Evolutionary conservation across 2,329 filamentous ascomycete genomes (phyloP), one percentile per base, ranked within the genome.

Genomic region (Fusarium annulatum): DNA sequence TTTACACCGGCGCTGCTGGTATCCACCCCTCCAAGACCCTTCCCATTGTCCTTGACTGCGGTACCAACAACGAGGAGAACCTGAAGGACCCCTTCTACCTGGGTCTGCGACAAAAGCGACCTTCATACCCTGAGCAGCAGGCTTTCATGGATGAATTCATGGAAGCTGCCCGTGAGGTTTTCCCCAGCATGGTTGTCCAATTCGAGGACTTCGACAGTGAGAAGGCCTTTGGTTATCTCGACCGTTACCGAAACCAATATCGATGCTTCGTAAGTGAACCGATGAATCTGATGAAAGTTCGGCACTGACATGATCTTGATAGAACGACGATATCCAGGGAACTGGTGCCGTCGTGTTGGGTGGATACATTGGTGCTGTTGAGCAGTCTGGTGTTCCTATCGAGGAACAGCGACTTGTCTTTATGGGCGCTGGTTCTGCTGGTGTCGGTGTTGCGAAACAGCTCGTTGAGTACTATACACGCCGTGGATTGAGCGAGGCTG

Each of bases 101-200:
- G 81, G 96, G 96, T 78, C 93, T 95, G 78, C 91, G 95, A 79
- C 90, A 93, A 77, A 93, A 93, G 84, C 96, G 97, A 80, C 89
- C 96, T 61, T 88, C 92, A 12, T 85, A 92, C 26, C 88, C 92
- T 60, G 92, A 96, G 78, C 94, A 97, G 85, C 91, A 92, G 81
- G 94, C 94, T 74, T 98, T 98, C 84, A 90, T 98, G 86, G 96
- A 98, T 81, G 96, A 98, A 87, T 92, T 99, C 86, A 98, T 99
- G 96, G 89, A 90, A 79, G 96, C 96, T 64, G 89, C 94, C 69
- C 93, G 92, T 64, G 94, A 97, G 38, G 88, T 91, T 36, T 91
- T 85, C 82, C 89, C 88, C 34, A 84, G 88, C 19, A 92, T 88
- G 90, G 83, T 92, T 51, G 94, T 98, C 72, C 96, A 98, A 82